Evolutionary conservation across 768 basidiomycete species (phyloP), one percentile per base, ranked within the genome.

Genomic region (Hygrophorus russula): DNA sequence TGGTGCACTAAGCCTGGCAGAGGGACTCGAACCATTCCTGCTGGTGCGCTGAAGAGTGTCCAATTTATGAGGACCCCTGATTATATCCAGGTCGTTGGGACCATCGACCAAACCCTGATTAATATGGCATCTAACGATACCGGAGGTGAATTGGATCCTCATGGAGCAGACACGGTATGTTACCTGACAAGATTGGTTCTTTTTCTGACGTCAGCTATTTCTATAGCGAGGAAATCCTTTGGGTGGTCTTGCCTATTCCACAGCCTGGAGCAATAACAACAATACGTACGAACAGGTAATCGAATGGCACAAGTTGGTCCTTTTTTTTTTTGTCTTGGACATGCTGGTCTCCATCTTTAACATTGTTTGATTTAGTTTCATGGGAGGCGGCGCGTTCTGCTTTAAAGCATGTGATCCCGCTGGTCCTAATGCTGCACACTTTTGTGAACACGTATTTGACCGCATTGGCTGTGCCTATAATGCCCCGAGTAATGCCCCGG

Each of bases 1-100:
- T 90, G 74, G n/a, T 93, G 85, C 67, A 78, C 78, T 27, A 78
- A 82, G 56, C 68, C 70, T 18, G 80, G 80, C 7, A 73, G 74
- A 30, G 88, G 87, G 7, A 72, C 83, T 0, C 82, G 88, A 39
- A 59, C 76, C 44, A 87, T 90, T 27, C 83, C 82, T 32, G 59
- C 67, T 1, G 82, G 80, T 15, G 67, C 81, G 7, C 62, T 90
- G 33, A 61, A 64, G 17, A 83, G 82, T 42, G 74, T 83, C 0
- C 85, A 88, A 59, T 70, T 78, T 53, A 70, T 85, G 52, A 68
- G 67, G 56, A 82, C 83, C 0, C 67, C 70, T 3, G 69, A 78
- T 48, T 86, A 83, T 52, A 65, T 80, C 13, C 78, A 81, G 56
- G 64, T 65, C 52, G 69, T 66, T 52, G 81, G 84, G 18, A 64